These are phyloP conservation scores for Hypomyces rosellus DNA, from an alignment of 2,329 filamentous ascomycete species.

Conservation along the genomic window DNA sequence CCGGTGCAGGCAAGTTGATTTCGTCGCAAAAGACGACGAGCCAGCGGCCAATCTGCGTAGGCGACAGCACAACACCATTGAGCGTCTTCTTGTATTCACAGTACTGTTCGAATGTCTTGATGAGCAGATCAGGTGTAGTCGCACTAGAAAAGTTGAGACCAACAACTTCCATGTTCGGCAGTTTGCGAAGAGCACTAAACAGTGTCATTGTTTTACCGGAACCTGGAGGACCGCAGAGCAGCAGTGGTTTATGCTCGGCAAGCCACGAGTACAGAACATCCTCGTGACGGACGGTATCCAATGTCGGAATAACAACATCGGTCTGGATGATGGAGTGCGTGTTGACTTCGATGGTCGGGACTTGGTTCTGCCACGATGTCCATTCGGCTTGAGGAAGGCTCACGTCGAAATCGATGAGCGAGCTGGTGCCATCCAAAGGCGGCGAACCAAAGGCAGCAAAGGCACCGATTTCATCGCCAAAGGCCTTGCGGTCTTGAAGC, in stretches of 20 bases:
- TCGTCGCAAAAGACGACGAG: constrained; percentile 98
- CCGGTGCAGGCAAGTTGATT: constrained; percentile 95
- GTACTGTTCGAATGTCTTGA: constrained; percentile 99
- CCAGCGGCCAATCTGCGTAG: constrained; percentile 95
- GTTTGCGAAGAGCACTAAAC: constrained; percentile 92
- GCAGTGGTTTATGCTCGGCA: constrained; percentile 92
- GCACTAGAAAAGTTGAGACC: constrained; percentile 99
- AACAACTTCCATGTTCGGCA: constrained; percentile 98
- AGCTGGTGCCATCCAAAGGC: constrained; percentile 67
- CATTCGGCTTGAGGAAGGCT: constrained; percentile 81
- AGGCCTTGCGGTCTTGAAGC: constrained; percentile 76
- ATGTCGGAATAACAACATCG: constrained; percentile 94
- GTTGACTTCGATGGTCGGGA: constrained; percentile 92
- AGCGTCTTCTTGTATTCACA: constrained; percentile 99
- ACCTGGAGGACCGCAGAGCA: constrained; percentile 94
- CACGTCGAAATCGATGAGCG: constrained; percentile 94
- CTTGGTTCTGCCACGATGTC: constrained; percentile 89
- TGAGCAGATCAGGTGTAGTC: constrained; percentile 91
- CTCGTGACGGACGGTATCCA: constrained; percentile 96
- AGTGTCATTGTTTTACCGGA: constrained; percentile 99
- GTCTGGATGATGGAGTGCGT: constrained; percentile 97
- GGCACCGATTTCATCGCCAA: constrained; percentile 77
- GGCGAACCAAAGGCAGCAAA: constrained; percentile 84
- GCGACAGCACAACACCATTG: constrained; percentile 91
- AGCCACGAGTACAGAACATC: constrained; percentile 99